Base-by-base conservation (phyloP, 2,329 filamentous ascomycete genomes). In the Penicillium sp. region DNA sequence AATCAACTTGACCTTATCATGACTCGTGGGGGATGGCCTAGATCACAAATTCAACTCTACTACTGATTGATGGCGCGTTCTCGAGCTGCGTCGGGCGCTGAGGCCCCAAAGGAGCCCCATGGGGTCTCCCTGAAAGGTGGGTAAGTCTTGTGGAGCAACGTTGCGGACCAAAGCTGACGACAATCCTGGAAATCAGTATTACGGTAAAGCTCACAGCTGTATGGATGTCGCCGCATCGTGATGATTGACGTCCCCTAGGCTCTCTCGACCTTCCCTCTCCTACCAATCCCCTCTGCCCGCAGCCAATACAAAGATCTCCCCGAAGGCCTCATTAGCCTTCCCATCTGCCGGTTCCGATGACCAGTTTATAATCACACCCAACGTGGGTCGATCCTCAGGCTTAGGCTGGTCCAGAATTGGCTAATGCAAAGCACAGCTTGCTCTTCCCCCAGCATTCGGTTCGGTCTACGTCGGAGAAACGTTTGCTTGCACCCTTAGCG, bases 381-480 rank as follows among this genome's bases (percentile, higher is more conserved):
- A 84, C 63, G 78, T 81, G 68, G 60, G 74, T 56, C 13, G 42
- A 26, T 21, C 16, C 42, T 11, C 13, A 39, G 19, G 5, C n/a
- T 22, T 27, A n/a, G n/a, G 9, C 29, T n/a, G 8, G 13, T 19
- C 27, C 33, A 27, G 21, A 31, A 7, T 4, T 53, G 54, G 58
- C 58, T 66, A 49, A 70, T 61, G 29, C 33, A 42, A 27, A 9
- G 45, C 54, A 43, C 49, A 81, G 65, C 84, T 98, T 67, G 95
- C 91, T 47, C 87, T 98, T 1, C 93, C 95, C 10, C 88, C 92
- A 16, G 89, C 91, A 0, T 98, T 99, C 73, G 93, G 93, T 45
- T 93, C 91, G 13, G 93, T 93, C 9, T 97, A 97, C 73, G 93
- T 98, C 21, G 95, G 95, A 67, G 93, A 98, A 78, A 91, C 89